Conservation (phyloP, 129 eudicot species). For the Cynara cardunculus region DNA sequence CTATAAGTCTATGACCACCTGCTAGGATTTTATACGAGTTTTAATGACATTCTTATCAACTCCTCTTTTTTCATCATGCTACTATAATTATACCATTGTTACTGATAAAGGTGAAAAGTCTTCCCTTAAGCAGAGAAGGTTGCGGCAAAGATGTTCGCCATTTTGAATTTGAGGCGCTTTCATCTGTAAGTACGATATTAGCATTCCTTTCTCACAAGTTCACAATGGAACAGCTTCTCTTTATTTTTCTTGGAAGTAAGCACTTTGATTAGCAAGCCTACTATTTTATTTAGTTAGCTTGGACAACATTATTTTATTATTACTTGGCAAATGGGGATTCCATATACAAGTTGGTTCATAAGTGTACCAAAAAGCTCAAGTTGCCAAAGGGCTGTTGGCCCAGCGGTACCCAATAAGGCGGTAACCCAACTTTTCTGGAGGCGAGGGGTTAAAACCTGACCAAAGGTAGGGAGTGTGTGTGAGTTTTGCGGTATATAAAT, state of each 20-base stretch:
- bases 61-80: background rate
- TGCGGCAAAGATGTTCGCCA: slow-evolving; percentile 85
- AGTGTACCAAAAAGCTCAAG: background rate
- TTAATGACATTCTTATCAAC: background rate
- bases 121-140: slow-evolving; percentile 42
- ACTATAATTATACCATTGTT: background rate
- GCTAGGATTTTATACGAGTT: background rate
- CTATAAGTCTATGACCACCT: background rate
- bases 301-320: too few relatives aligned
- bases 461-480: too few relatives aligned
- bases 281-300: too few relatives aligned
- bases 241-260: too few relatives aligned
- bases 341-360: too few relatives aligned
- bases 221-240: background rate
- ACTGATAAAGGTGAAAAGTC: slow-evolving; percentile 46
- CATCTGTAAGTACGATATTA: slow-evolving; percentile 55
- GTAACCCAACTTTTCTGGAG: too few relatives aligned
- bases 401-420: background rate
- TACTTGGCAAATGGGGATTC: too few relatives aligned
- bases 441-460: too few relatives aligned
- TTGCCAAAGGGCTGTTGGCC: background rate
- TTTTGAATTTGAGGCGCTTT: slow-evolving; percentile 78
- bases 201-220: background rate
- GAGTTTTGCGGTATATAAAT: too few relatives aligned
- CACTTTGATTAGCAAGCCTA: too few relatives aligned